A percentile compares a stretch with the other conserved stretches of the same genome.
Conservation (phyloP, 2,329 filamentous ascomycete species). For the Colletotrichum sp. region DNA sequence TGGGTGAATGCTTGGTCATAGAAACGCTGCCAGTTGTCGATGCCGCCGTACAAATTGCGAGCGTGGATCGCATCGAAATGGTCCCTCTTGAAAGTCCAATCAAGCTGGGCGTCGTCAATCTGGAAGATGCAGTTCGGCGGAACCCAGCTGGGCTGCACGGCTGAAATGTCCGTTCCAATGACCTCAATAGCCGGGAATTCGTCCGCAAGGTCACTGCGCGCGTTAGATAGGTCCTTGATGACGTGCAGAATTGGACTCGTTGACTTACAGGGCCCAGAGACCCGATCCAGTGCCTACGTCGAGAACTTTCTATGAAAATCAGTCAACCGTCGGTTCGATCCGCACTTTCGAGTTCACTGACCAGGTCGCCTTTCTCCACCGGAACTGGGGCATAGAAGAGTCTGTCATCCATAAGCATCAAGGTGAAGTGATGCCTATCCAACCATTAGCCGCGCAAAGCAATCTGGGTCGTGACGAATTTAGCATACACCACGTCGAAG, state of each 20-base stretch:
- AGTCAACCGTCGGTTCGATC: too few relatives aligned
- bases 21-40: slow-evolving; percentile 60
- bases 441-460: not conserved
- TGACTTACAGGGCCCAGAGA: slow-evolving; percentile 49
- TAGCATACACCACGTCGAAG: not conserved
- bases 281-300: slow-evolving; percentile 63
- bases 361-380: not conserved
- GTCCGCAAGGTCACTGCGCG: slow-evolving; percentile 51
- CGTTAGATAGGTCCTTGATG: not conserved
- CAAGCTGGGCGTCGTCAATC: slow-evolving; percentile 36
- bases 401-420: not conserved
- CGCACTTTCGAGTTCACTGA: not conserved
- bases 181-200: slow-evolving; percentile 46
- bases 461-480: not conserved
- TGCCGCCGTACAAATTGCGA: slow-evolving; percentile 60
- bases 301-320: slow-evolving; percentile 29
- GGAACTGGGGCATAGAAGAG: not conserved
- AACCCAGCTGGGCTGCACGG: slow-evolving; percentile 52
- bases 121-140: slow-evolving; percentile 42
- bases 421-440: not conserved
- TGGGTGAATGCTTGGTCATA: slow-evolving; percentile 56
- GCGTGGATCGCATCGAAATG: slow-evolving; percentile 67
- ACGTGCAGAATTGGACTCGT: too few relatives aligned
- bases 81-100: slow-evolving; percentile 45
- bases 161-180: slow-evolving; percentile 60